Percentiles rank a stretch among this genome's conserved stretches.
These are phyloP conservation scores for Aspergillus pseudotamarii DNA, from an alignment of 2,329 filamentous ascomycete genomes.

Conservation along the genomic window DNA sequence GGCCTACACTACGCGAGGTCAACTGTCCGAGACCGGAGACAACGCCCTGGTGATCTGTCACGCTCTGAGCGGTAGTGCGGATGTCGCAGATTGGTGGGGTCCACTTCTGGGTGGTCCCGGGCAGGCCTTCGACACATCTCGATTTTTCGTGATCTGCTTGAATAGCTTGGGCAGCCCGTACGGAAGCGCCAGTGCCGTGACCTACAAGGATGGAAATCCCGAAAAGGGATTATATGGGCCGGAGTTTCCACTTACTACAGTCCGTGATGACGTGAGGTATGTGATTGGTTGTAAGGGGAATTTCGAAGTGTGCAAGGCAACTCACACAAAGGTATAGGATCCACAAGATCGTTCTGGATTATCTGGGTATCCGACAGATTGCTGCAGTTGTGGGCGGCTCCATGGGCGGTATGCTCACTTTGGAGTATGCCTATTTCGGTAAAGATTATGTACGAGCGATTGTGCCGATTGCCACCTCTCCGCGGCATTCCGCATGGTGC, in stretches of 20 bases:
- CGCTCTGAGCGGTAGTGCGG: conserved; percentile 57
- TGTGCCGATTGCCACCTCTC: conserved; percentile 59
- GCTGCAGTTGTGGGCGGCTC: conserved; percentile 60
- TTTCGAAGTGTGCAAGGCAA: not conserved
- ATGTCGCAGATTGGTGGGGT: conserved; percentile 61
- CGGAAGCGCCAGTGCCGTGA: conserved; percentile 61
- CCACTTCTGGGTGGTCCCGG: conserved; percentile 56
- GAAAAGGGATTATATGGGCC: conserved; percentile 81
- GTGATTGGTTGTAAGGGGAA: conserved; percentile 33
- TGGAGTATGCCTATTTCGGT: conserved; percentile 71
- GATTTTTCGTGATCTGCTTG: conserved; percentile 57
- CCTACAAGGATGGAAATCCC: conserved; percentile 78
- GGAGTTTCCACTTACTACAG: conserved; percentile 93
- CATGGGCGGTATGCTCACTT: conserved; percentile 61
- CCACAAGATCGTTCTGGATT: conserved; percentile 58
- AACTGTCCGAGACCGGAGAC: conserved; percentile 57
- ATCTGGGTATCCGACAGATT: conserved; percentile 56
- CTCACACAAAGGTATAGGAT: conserved; percentile 39
- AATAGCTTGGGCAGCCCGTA: conserved; percentile 60
- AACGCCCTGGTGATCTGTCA: conserved; percentile 67
- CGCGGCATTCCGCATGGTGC: conserved; percentile 60
- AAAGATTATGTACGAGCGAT: conserved; percentile 59
- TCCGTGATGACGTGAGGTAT: conserved; percentile 92
- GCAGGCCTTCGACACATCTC: conserved; percentile 56
- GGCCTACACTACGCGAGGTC: conserved; percentile 66